A percentile compares a stretch with the other conserved stretches of the same genome.
Conservation (phyloP, 306 rosid species). For the Malus sylvestris region DNA sequence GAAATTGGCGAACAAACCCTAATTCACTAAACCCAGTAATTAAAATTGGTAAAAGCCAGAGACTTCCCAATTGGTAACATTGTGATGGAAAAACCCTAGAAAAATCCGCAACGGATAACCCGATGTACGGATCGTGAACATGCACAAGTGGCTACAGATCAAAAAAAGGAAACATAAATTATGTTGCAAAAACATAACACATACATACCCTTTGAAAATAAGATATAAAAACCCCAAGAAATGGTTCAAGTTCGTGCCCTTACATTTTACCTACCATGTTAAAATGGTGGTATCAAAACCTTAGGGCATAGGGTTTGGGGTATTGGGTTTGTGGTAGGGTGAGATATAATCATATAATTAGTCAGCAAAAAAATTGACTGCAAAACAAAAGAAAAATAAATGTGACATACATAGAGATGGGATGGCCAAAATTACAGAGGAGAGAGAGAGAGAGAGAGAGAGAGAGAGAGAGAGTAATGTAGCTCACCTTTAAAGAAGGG, state of each 20-base stretch:
- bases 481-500: constrained; percentile 19
- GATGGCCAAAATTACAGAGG: constrained; percentile 29
- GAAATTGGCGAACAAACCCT: constrained; percentile 28
- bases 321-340: constrained; percentile 3
- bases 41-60: constrained; percentile 32
- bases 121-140: constrained; percentile 35
- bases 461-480: constrained; percentile 26
- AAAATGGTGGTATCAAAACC: not conserved
- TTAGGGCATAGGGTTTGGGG: constrained; percentile 3
- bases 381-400: constrained; percentile 11
- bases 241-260: constrained; percentile 26
- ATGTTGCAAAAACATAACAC: constrained; percentile 33
- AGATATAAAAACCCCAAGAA: not conserved
- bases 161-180: constrained; percentile 9
- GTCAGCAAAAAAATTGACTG: constrained; percentile 50
- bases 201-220: constrained; percentile 11
- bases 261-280: not conserved
- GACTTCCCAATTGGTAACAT: constrained; percentile 21
- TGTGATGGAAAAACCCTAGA: constrained; percentile 44
- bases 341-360: constrained; percentile 26
- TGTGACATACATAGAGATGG: constrained; percentile 48
- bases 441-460: not conserved
- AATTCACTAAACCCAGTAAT: constrained; percentile 31
- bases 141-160: constrained; percentile 26
- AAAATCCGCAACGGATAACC: constrained; percentile 20